These are phyloP conservation scores for Yamadazyma dendronema DNA, from an alignment of 1,139 yeast species.

Conservation along the genomic window DNA sequence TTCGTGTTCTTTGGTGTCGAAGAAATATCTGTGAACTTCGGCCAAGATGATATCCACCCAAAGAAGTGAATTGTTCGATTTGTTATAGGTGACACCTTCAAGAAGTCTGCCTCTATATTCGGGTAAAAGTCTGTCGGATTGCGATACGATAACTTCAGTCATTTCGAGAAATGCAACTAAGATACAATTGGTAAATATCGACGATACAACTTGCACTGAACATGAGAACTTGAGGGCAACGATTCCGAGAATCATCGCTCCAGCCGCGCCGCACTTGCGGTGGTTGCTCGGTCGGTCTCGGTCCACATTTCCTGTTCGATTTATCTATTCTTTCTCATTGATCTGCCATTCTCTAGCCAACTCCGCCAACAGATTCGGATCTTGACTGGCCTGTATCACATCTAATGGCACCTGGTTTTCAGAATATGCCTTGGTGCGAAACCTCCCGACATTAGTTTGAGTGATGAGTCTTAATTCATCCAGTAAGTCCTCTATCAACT, in stretches of 20 bases:
- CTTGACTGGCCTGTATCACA: conserved; percentile 76
- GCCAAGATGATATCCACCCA: conserved; percentile 73
- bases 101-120: conserved; percentile 53
- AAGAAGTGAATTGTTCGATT: conserved; percentile 51
- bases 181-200: no score
- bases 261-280: no score
- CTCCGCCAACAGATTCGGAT: conserved; percentile 63
- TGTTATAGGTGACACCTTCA: conserved; percentile 69
- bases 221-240: no score
- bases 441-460: conserved; percentile 65
- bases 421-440: conserved; percentile 77
- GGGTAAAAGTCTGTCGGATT: conserved; percentile 33
- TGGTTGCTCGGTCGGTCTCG: no score
- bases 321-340: conserved; percentile 6
- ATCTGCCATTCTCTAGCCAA: conserved; percentile 58
- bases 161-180: not conserved
- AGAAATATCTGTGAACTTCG: conserved; percentile 49
- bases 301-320: no score
- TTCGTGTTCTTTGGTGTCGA: conserved; percentile 35
- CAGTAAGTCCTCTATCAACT: conserved; percentile 41
- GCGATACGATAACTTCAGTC: conserved; percentile 5
- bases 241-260: not conserved
- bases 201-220: no score
- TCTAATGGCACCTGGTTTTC: conserved; percentile 92
- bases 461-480: conserved; percentile 63